Evolutionary conservation across 768 basidiomycete genomes (phyloP).

Genomic region (Trametopsis cervina): DNA sequence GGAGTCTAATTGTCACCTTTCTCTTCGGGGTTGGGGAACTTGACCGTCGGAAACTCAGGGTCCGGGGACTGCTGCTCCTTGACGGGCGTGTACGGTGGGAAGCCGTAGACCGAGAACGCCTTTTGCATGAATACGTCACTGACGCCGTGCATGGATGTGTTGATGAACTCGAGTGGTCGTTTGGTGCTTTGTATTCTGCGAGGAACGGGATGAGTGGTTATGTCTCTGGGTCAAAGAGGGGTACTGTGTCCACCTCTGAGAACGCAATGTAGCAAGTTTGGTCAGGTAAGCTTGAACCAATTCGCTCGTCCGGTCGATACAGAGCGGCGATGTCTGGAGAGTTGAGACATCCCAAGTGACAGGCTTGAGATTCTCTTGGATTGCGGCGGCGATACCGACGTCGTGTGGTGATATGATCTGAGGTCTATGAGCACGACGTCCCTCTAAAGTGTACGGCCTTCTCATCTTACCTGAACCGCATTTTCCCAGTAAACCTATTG

Average conservation of each 20-base stretch:
- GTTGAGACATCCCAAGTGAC: conserved; percentile 33
- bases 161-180: conserved; percentile 55
- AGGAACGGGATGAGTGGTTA: conserved; percentile 13
- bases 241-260: conserved; percentile 13
- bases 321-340: conserved; percentile 36
- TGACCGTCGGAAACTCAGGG: conserved; percentile 80
- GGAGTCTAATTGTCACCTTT: conserved; percentile 43
- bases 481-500: conserved; percentile 85
- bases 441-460: too few species aligned
- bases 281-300: conserved; percentile 55
- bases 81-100: conserved; percentile 54
- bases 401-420: conserved; percentile 87
- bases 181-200: conserved; percentile 24
- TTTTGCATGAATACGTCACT: conserved; percentile 54
- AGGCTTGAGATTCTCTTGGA: conserved; percentile 54
- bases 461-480: conserved; percentile 59
- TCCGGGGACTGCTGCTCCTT: conserved; percentile 64
- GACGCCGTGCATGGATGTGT: conserved; percentile 90
- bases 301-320: conserved; percentile 49
- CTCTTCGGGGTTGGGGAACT: conserved; percentile 88
- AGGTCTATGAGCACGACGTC: too few species aligned
- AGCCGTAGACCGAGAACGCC: conserved; percentile 55
- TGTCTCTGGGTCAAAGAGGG: not conserved
- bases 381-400: conserved; percentile 61
- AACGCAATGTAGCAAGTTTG: conserved; percentile 26